These are phyloP conservation scores for Ceriops decandra DNA, from an alignment of 345 rosid species.

Conservation along the genomic window DNA sequence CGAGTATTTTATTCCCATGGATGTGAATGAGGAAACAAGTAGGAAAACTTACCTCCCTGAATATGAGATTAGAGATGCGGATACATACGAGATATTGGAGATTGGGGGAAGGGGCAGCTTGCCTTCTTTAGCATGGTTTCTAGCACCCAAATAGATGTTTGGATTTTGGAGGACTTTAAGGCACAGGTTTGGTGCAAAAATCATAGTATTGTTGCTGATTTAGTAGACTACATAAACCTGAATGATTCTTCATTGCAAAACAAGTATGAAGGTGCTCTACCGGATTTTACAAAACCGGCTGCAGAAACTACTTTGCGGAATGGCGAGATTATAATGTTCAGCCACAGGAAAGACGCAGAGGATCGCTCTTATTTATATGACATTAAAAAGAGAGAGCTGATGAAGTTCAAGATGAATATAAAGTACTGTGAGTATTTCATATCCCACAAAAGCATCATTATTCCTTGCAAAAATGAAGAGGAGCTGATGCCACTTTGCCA, in stretches of 20 bases:
- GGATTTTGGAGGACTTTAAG: constrained; percentile 13
- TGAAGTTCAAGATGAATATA: background rate
- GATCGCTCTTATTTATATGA: constrained; percentile 9
- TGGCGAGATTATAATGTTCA: constrained; percentile 9
- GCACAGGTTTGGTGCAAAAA: constrained; percentile 14
- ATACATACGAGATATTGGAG: background rate
- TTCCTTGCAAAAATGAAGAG: constrained; percentile 1
- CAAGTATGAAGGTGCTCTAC: background rate
- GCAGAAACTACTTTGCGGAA: constrained; percentile 1
- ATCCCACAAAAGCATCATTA: constrained; percentile 8
- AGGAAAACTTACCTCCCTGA: constrained; percentile 4
- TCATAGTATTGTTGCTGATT: constrained; percentile 2
- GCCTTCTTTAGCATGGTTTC: background rate
- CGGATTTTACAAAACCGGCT: background rate
- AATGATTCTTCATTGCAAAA: background rate
- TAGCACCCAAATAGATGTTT: constrained; percentile 4
- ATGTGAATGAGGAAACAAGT: constrained; percentile 5
- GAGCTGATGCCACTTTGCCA: background rate
- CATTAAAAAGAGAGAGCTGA: background rate
- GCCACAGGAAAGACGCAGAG: background rate
- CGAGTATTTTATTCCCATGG: constrained; percentile 14
- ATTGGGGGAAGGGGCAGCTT: constrained; percentile 12
- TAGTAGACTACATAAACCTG: background rate
- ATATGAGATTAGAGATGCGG: background rate
- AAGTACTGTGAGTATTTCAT: background rate